These are phyloP conservation scores for Massarina eburnea DNA, from an alignment of 2,329 filamentous ascomycete species.

Conservation along the genomic window DNA sequence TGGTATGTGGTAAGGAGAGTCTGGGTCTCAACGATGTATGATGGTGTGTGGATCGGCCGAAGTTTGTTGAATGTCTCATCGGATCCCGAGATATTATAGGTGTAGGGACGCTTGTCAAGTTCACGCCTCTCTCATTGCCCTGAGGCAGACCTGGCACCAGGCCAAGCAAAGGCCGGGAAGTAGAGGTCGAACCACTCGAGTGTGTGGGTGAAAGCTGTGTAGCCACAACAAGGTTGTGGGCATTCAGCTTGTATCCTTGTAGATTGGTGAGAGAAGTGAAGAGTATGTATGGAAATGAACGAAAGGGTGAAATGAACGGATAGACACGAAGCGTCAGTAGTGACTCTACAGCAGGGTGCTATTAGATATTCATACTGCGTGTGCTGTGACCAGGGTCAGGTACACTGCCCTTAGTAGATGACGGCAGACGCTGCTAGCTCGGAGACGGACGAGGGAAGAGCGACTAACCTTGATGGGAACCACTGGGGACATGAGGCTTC, in stretches of 20 bases:
- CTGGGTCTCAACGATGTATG: not conserved
- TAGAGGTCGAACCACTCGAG: slow-evolving; percentile 17
- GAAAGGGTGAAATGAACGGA: slow-evolving; percentile 13
- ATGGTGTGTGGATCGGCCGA: not conserved
- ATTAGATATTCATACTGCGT: slow-evolving; percentile 23
- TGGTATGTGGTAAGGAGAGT: not conserved
- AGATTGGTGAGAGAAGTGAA: slow-evolving; percentile 13
- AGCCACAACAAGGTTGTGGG: slow-evolving; percentile 12
- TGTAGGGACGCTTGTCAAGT: slow-evolving; percentile 5
- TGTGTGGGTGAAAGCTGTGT: slow-evolving; percentile 14
- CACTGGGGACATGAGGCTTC: slow-evolving; percentile 20
- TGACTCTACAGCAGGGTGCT: slow-evolving; percentile 14
- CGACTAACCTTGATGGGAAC: slow-evolving; percentile 25
- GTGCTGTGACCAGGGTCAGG: slow-evolving; percentile 9
- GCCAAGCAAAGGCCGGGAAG: too few species aligned
- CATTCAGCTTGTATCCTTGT: slow-evolving; percentile 18
- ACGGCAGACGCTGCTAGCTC: slow-evolving; percentile 13
- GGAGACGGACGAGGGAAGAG: slow-evolving; percentile 20
- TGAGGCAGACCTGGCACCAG: slow-evolving; percentile 19
- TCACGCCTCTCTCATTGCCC: slow-evolving; percentile 20
- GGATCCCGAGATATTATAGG: slow-evolving; percentile 3
- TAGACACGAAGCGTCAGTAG: slow-evolving; percentile 10
- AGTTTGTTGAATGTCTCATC: slow-evolving; percentile 9
- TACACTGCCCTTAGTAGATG: slow-evolving; percentile 18
- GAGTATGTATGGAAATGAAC: slow-evolving; percentile 7